Base-by-base conservation (phyloP, 441 rosid genomes). In the Cnidoscolus chayamansa region DNA sequence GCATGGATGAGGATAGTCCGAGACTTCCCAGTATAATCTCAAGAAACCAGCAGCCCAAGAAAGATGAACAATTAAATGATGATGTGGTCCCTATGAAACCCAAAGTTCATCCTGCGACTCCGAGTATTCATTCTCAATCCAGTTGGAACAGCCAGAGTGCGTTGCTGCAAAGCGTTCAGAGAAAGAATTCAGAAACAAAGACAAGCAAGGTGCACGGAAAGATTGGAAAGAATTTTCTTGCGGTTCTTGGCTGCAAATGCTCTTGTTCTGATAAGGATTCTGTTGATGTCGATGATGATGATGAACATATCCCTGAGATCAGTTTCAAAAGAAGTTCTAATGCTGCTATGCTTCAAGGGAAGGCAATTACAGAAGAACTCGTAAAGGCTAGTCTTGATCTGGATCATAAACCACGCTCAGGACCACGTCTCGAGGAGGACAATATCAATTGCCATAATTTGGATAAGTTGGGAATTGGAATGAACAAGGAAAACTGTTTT, bases 61-160 rank as follows among this genome's bases (percentile, higher is more conserved):
- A 82, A 62, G 63, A 76, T 32, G 76, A 82, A 72, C 74, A 59
- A 30, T 3, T 7, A 6, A 45, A 68, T 67, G 63, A 63, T 58
- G 17, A 49, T 15, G 19, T n/a, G 31, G 71, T 64, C 50, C 71
- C 75, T 4, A 50, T 63, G 43, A 71, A 73, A 61, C 70, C 83
- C 13, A 68, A 73, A 53, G 25, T 72, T 56, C 79, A 51, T 16
- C 72, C 68, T n/a, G 88, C 82, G 70, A 81, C 94, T 43, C 87
- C 85, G 3, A 59, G 92, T 62, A 53, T 85, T 35, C 75, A 53
- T 13, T 90, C 98, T 20, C 87, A 87, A 66, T 86, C 87, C 12
- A 90, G 95, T 78, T 86, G 89, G 90, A 87, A 90, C 83, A 90
- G 97, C 83, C 97, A 87, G 67, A 89, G 73, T 13, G 75, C 83